These are phyloP conservation scores for Volvox africanus DNA, from an alignment of 139 green algal species.

Conservation along the genomic window DNA sequence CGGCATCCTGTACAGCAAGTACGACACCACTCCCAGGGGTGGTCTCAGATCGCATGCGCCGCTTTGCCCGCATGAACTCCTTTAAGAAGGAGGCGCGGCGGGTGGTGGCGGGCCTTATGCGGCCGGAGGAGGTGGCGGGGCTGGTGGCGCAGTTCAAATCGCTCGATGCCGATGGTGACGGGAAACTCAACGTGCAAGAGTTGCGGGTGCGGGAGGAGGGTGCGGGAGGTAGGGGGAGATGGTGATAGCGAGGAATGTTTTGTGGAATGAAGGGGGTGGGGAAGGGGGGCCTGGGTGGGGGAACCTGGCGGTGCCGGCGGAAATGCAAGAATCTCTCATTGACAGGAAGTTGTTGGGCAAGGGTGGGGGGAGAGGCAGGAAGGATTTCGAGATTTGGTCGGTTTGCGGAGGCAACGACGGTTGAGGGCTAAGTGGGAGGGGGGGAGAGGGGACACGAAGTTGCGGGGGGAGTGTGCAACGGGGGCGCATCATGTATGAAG, in stretches of 20 bases:
- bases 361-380: no score
- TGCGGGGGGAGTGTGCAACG: no score
- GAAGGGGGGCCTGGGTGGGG: neutral
- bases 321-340: no score
- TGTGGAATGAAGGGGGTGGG: neutral
- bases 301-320: neutral
- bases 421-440: no score
- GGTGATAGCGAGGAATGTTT: neutral
- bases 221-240: neutral
- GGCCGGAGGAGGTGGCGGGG: constrained; percentile 68
- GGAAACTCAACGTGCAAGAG: constrained; percentile 28
- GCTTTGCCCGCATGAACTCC: constrained; percentile 93
- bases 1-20: constrained; percentile 33
- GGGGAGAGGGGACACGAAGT: no score
- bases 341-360: no score
- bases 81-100: constrained; percentile 36
- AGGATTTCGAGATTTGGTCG: no score
- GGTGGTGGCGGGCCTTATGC: constrained; percentile 60
- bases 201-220: neutral
- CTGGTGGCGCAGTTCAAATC: constrained; percentile 64
- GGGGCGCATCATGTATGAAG: no score
- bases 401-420: no score
- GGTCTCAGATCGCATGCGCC: constrained; percentile 84
- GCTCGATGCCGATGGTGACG: constrained; percentile 66
- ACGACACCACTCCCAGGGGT: constrained; percentile 43